phyloP scores from a whole-genome alignment of 1,139 yeast genomes.

The Saccharomyces hybrid region DNA sequence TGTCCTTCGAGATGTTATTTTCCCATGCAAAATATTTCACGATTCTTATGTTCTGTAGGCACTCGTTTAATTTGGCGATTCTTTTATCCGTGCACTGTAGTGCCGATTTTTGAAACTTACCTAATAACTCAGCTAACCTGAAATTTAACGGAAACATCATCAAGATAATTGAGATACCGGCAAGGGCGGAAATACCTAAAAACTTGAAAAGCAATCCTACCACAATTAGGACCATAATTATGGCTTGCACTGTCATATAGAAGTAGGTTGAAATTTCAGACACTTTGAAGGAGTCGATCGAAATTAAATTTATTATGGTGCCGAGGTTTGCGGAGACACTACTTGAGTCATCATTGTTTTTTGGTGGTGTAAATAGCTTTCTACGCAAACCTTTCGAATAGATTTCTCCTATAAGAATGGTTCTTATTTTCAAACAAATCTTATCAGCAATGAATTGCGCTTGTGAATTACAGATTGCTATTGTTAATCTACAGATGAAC shows the following conservation, averaged over 20 bases:
- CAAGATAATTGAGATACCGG: conserved; percentile 3
- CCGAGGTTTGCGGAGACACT: conserved; percentile 62
- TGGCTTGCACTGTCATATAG: conserved; percentile 3
- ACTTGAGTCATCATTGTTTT: conserved; percentile 12
- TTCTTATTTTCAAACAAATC: neutral
- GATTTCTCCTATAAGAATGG: conserved; percentile 1
- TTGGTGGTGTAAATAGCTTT: neutral
- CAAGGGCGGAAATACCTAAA: conserved; percentile 3
- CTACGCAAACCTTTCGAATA: neutral
- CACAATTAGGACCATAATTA: conserved; percentile 4
- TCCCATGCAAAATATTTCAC: conserved; percentile 7
- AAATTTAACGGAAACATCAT: conserved; percentile 4
- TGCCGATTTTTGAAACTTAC: conserved; percentile 1
- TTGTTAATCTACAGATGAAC: conserved; percentile 1
- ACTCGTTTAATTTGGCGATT: conserved; percentile 3
- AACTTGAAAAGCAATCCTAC: conserved; percentile 2
- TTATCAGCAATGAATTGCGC: conserved; percentile 1
- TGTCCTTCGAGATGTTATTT: conserved; percentile 3
- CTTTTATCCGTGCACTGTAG: conserved; percentile 4
- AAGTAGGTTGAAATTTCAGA: conserved; percentile 31
- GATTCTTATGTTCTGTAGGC: conserved; percentile 5
- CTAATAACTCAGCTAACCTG: conserved; percentile 1
- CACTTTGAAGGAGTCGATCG: conserved; percentile 47
- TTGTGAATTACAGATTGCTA: conserved; percentile 3
- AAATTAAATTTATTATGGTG: conserved; percentile 40